Percentiles rank a stretch among this genome's conserved stretches.
phyloP scores from a whole-genome alignment of 2,329 filamentous ascomycete species.

The Trichoderma harzianum region DNA sequence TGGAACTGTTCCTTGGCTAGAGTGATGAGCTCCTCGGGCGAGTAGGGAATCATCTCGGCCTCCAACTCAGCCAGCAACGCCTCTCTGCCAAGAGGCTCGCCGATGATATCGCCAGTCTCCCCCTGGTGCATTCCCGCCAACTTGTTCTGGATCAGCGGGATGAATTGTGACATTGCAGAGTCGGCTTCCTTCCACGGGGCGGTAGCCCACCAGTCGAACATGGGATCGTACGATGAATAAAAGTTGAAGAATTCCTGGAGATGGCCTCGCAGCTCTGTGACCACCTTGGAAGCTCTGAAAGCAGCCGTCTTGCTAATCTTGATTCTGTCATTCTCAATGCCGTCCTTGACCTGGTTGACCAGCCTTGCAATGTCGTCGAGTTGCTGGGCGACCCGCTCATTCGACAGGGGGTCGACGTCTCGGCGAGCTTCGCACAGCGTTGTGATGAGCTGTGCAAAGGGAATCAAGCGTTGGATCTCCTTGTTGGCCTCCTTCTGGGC shows the following conservation, averaged over 20 bases:
- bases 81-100: constrained; percentile 53
- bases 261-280: constrained; percentile 38
- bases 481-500: constrained; percentile 38
- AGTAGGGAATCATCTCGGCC: constrained; percentile 56
- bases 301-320: constrained; percentile 41
- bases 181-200: constrained; percentile 42
- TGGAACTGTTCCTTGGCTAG: constrained; percentile 50
- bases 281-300: constrained; percentile 44
- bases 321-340: constrained; percentile 35
- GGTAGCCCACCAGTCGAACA: constrained; percentile 55
- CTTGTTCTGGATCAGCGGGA: constrained; percentile 37
- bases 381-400: constrained; percentile 40
- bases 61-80: constrained; percentile 51
- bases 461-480: constrained; percentile 40
- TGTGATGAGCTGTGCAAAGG: constrained; percentile 42
- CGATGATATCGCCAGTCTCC: constrained; percentile 50
- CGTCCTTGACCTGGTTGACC: constrained; percentile 32
- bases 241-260: constrained; percentile 49
- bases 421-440: constrained; percentile 48
- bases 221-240: constrained; percentile 53
- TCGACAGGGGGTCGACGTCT: constrained; percentile 41
- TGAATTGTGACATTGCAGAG: constrained; percentile 33
- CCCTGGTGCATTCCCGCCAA: constrained; percentile 44
- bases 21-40: constrained; percentile 52
- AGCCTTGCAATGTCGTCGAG: constrained; percentile 36